A percentile compares a stretch with the other conserved stretches of the same genome.
Evolutionary conservation across 495 filamentous ascomycete species (phyloP).

Genomic region (Lophiostoma macrostomum): DNA sequence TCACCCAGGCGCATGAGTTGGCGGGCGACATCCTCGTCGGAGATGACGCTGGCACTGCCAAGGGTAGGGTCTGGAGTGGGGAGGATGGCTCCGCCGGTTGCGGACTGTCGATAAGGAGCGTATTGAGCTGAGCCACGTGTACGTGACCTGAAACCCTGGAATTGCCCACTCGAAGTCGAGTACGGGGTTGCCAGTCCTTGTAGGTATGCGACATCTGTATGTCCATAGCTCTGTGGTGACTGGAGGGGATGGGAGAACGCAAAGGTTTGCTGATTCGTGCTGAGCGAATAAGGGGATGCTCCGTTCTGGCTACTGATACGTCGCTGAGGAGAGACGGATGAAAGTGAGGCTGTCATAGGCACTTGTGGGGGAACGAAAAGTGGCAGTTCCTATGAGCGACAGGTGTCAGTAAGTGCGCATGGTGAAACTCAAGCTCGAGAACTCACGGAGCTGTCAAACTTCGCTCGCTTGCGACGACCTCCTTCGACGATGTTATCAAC

Average conservation of each 20-base stretch:
- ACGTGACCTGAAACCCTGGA: constrained; percentile 64
- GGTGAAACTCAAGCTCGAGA: no score
- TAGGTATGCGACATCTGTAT: constrained; percentile 50
- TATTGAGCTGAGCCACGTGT: constrained; percentile 55
- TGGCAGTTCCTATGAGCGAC: constrained; percentile 72
- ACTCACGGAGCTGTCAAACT: constrained; percentile 96
- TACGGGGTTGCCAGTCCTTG: constrained; percentile 47
- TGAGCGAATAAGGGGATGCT: constrained; percentile 66
- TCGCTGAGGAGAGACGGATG: constrained; percentile 88
- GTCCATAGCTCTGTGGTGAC: constrained; percentile 72
- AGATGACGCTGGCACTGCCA: constrained; percentile 77
- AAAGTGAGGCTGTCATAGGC: constrained; percentile 80
- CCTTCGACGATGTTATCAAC: constrained; percentile 97
- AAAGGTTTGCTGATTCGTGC: constrained; percentile 71
- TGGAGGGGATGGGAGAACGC: constrained; percentile 67
- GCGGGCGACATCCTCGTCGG: constrained; percentile 95
- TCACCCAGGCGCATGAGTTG: constrained; percentile 95
- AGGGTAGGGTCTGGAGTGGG: constrained; percentile 94
- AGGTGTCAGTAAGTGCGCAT: no score
- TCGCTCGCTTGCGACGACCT: constrained; percentile 88
- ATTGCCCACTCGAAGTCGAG: constrained; percentile 54
- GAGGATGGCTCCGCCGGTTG: constrained; percentile 54
- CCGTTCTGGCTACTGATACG: constrained; percentile 60
- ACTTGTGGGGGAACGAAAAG: constrained; percentile 93
- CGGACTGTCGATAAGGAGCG: constrained; percentile 41